Conservation (phyloP, 148 eudicot genomes). For the Agrostemma githago region DNA sequence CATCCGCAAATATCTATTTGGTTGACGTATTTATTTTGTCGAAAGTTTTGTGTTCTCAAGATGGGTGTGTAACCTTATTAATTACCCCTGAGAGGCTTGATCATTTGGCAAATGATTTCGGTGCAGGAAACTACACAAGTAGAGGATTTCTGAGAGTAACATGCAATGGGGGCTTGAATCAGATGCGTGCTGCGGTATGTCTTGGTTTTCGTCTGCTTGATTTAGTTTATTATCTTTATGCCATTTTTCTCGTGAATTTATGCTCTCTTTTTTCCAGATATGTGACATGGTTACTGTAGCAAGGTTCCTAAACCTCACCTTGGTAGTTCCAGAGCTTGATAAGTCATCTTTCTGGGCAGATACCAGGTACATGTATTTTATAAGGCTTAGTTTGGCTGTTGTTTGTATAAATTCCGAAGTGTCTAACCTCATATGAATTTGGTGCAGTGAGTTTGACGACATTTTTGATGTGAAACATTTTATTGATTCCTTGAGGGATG, state of each 20-base stretch:
- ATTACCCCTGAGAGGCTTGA: background rate
- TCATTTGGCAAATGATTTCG: background rate
- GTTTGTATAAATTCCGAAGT: background rate
- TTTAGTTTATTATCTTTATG: constrained; percentile 9
- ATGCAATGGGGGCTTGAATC: constrained; percentile 97
- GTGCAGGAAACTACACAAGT: constrained; percentile 81
- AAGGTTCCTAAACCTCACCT: constrained; percentile 85
- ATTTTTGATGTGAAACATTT: constrained; percentile 87
- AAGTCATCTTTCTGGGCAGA: constrained; percentile 99
- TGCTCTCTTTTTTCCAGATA: constrained; percentile 61
- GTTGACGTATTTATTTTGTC: background rate
- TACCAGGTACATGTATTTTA: constrained; percentile 57
- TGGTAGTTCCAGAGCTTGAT: constrained; percentile 95
- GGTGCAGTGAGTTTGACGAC: constrained; percentile 84
- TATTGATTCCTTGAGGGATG: constrained; percentile 82
- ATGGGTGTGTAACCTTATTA: background rate
- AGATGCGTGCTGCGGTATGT: constrained; percentile 98
- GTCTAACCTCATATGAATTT: constrained; percentile 11
- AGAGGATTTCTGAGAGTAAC: constrained; percentile 79
- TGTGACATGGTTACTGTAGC: constrained; percentile 97
- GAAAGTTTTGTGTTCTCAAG: background rate
- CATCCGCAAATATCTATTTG: background rate
- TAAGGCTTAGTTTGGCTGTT: background rate
- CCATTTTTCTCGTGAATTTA: constrained; percentile 11
- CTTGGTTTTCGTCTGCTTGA: constrained; percentile 13